Percentiles rank a stretch among this genome's conserved stretches.
Conservation (phyloP, 1,284 basidiomycete genomes). For the Irpex sp. region DNA sequence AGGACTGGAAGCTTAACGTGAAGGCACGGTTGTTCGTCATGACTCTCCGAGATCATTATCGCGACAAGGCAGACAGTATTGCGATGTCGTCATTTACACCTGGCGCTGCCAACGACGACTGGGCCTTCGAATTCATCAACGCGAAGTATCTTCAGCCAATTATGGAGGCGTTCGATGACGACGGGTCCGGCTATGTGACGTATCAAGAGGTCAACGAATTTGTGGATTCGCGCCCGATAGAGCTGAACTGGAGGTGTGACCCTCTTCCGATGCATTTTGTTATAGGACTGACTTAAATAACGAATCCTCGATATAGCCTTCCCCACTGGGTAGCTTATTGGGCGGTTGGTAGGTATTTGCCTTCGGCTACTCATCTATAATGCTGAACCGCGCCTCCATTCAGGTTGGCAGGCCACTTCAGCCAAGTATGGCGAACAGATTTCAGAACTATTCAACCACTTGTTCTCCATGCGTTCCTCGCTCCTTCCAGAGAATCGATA, state of each 20-base stretch:
- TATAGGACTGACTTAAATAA: background rate
- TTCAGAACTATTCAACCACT: constrained; percentile 17
- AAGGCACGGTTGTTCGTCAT: constrained; percentile 34
- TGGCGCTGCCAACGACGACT: constrained; percentile 26
- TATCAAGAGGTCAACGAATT: constrained; percentile 45
- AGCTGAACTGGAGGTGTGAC: constrained; percentile 21
- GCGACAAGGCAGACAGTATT: constrained; percentile 21
- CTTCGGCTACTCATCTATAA: too few species aligned
- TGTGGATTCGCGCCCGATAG: constrained; percentile 19
- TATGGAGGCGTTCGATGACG: constrained; percentile 46
- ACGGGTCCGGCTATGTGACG: constrained; percentile 43
- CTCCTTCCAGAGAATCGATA: constrained; percentile 20
- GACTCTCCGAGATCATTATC: constrained; percentile 32
- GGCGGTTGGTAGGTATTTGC: constrained; percentile 19
- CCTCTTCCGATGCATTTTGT: background rate
- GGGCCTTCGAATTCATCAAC: constrained; percentile 43
- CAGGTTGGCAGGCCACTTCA: constrained; percentile 23
- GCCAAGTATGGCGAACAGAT: constrained; percentile 17
- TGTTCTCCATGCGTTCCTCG: constrained; percentile 17
- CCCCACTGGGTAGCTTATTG: constrained; percentile 26
- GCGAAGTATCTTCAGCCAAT: constrained; percentile 40
- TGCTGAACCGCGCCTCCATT: background rate
- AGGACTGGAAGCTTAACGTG: constrained; percentile 34
- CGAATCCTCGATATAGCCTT: constrained; percentile 12
- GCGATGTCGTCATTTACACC: constrained; percentile 12